Evolutionary conservation across 176 grass and related monocot genomes (phyloP), one percentile per base, ranked within the genome.

Genomic region (Cenchrus purpureus): DNA sequence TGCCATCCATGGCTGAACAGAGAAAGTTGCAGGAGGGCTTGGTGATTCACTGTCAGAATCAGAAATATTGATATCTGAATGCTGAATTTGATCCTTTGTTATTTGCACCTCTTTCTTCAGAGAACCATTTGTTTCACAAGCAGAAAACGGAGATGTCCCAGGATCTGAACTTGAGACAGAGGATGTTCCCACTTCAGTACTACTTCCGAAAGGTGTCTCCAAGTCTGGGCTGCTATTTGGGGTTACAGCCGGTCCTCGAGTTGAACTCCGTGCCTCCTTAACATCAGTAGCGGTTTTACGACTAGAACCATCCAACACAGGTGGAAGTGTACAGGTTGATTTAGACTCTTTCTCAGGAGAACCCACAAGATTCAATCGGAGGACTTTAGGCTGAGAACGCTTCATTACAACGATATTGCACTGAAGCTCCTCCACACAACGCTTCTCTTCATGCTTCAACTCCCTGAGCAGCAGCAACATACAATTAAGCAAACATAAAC

Each of bases 391-490:
- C 79, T 97, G 94, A 32, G 92, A 96, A 20, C 90, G 91, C 87
- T 99, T 99, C 97, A 99, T 99, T 61, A 97, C 91, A 54, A 97
- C 97, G 59, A 99, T 99, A 77, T 99, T 99, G 77, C 97, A 99
- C 76, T 94, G 97, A 49, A 99, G 86, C 68, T 99, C 94, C 81
- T 99, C 97, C 68, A 99, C 80, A 55, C 97, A 99, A 42, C 77
- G 85, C 61, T 94, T 99, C 62, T 99, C 97, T 66, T 99, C 97
- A 77, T 99, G 91, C 76, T 94, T 99, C 84, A 99, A 86, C 71
- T 97, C 94, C 90, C 97, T 99, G 76, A 92, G 69, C 60, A 74
- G 88, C 44, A 79, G 42, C 45, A 89, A 44, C 15, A 77, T 79
- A 64, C 19, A 80, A 20, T 42, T 74, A 81, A 70, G 77, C 15